Evolutionary conservation across 192 early-diverging fungal genomes (phyloP), one percentile per base, ranked within the genome.

Genomic region (Obelidium mucronatum): DNA sequence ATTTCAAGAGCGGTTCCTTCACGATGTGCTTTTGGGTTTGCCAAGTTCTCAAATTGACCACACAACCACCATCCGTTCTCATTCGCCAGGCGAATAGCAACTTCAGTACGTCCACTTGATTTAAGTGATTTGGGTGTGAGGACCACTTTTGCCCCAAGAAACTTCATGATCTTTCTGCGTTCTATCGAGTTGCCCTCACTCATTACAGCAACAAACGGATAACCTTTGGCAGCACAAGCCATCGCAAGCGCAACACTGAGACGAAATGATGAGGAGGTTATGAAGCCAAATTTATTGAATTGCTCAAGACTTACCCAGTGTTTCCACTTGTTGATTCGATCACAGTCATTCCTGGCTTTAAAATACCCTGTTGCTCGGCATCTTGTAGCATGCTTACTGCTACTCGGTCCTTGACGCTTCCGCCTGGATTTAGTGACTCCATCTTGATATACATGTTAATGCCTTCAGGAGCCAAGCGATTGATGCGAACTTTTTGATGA

Each of bases 391-490:
- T 93, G 80, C 85, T 96, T 31, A 97, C 84, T 0, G 96, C 97
- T 4, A 96, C 94, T 26, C 97, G 90, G 84, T 99, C 97, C 86
- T 99, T 99, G 76, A 98, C 96, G n/a, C 93, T 94, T 1, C 96
- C 96, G 42, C 94, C 94, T 5, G 96, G 96, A 82, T 98, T 97
- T 96, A 96, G 95, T 81, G 92, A 97, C 87, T 98, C 97, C 61
- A 95, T 95, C 86, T 97, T 98, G 73, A 90, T 95, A 55, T 93
- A 85, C 70, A 98, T 95, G 44, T 95, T 89, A 79, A 92, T 92
- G 42, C 94, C 94, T 2, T 60, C 24, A 19, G 80, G 80, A 11
- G 76, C 68, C 22, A 81, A 65, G 39, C 73, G 68, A 64, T 79
- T 81, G 44, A 81, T 67, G 17, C 70, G 74, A 11, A 81, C 77